A percentile compares a stretch with the other conserved stretches of the same genome.
Evolutionary conservation across 805 yeast species (phyloP).

Genomic region (Candida multigemmis): DNA sequence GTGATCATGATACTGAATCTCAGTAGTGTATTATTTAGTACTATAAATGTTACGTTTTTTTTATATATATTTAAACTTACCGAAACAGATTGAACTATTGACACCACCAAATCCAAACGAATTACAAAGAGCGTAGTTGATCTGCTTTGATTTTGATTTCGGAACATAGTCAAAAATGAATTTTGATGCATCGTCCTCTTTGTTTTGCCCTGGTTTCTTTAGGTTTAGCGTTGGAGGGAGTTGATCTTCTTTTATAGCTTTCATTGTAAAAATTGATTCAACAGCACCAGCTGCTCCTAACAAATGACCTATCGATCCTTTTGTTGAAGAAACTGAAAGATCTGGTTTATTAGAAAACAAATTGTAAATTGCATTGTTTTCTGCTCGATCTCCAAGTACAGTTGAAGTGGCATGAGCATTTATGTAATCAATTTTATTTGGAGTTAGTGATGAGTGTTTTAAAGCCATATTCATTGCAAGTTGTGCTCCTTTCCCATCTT

Average conservation of each 20-base stretch:
- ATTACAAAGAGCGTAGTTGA: slow-evolving; percentile 65
- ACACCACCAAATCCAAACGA: slow-evolving; percentile 99
- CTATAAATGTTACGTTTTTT: no score
- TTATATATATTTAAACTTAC: slow-evolving; percentile 10
- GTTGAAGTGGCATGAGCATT: slow-evolving; percentile 99
- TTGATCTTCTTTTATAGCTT: slow-evolving; percentile 46
- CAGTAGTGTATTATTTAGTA: no score
- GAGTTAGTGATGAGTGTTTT: slow-evolving; percentile 35
- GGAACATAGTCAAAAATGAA: slow-evolving; percentile 54
- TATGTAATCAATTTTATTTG: slow-evolving; percentile 56
- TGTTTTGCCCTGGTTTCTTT: slow-evolving; percentile 39
- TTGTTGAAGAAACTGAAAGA: slow-evolving; percentile 66
- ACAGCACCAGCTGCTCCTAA: slow-evolving; percentile 96
- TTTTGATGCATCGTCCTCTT: slow-evolving; percentile 30
- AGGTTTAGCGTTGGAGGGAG: slow-evolving; percentile 83
- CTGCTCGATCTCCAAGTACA: slow-evolving; percentile 80
- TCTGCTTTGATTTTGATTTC: slow-evolving; percentile 28
- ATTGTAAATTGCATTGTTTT: slow-evolving; percentile 60
- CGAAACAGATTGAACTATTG: slow-evolving; percentile 63
- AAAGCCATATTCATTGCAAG: slow-evolving; percentile 78
- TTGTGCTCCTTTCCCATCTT: slow-evolving; percentile 75
- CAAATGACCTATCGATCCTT: slow-evolving; percentile 89
- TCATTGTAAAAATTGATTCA: slow-evolving; percentile 73
- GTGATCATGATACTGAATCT: no score
- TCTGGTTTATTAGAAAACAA: slow-evolving; percentile 25